Evolutionary conservation across 2,329 filamentous ascomycete species (phyloP).

Genomic region (Bipolaris bicolor): DNA sequence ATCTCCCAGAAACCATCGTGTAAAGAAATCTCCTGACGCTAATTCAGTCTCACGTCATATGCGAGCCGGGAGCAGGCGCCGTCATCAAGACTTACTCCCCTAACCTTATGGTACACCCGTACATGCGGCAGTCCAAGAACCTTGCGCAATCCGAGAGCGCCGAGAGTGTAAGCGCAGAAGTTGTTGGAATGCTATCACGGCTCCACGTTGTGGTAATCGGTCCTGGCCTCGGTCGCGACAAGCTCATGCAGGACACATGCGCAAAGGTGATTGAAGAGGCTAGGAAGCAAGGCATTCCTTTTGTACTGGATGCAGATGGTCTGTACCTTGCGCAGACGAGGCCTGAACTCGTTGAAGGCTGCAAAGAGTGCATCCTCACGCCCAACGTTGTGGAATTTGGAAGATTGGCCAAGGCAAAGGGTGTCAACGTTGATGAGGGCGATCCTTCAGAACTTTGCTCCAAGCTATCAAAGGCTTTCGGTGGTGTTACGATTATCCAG

Average conservation of each 20-base stretch:
- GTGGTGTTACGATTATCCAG: constrained; percentile 88
- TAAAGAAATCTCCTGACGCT: constrained; percentile 22
- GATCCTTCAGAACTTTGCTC: constrained; percentile 65
- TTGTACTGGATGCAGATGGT: constrained; percentile 92
- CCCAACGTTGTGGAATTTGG: constrained; percentile 95
- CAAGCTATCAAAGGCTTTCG: constrained; percentile 76
- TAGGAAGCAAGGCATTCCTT: constrained; percentile 71
- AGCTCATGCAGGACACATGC: constrained; percentile 87
- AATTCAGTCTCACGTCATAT: constrained; percentile 85
- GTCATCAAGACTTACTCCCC: constrained; percentile 98
- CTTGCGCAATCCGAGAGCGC: constrained; percentile 61
- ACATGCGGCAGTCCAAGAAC: constrained; percentile 80
- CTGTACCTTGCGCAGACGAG: constrained; percentile 76
- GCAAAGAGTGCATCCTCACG: constrained; percentile 83
- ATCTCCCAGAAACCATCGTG: not conserved
- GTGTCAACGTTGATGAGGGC: constrained; percentile 64
- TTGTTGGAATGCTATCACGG: constrained; percentile 81
- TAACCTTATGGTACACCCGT: constrained; percentile 96
- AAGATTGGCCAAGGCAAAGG: constrained; percentile 76
- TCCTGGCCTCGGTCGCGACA: constrained; percentile 87
- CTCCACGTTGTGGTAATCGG: constrained; percentile 93
- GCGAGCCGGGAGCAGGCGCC: constrained; percentile 79
- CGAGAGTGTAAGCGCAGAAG: constrained; percentile 68
- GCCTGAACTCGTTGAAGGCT: constrained; percentile 79
- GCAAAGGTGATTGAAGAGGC: constrained; percentile 80